A percentile compares a stretch with the other conserved stretches of the same genome.
These are phyloP conservation scores for Scytalidium lignicola DNA, from an alignment of 2,329 filamentous ascomycete genomes.

Conservation along the genomic window DNA sequence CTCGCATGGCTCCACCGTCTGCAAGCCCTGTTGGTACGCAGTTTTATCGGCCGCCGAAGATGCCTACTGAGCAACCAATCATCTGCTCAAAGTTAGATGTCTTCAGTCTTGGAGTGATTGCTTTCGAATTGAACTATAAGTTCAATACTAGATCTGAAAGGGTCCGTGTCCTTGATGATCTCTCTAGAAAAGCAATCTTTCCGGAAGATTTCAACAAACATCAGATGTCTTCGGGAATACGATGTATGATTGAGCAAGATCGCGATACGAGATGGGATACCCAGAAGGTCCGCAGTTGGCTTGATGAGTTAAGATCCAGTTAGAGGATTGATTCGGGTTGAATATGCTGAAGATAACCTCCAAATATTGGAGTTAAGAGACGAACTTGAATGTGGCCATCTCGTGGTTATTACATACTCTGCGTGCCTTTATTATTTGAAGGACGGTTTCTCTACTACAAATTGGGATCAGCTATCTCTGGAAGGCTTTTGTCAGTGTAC, in stretches of 20 bases:
- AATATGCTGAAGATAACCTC: no score
- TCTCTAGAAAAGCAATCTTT: constrained; percentile 22
- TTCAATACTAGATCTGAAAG: constrained; percentile 48
- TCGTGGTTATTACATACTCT: no score
- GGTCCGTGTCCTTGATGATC: constrained; percentile 33
- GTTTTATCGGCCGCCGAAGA: constrained; percentile 49
- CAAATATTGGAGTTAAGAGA: no score
- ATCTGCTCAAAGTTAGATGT: constrained; percentile 52
- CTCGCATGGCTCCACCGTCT: constrained; percentile 15
- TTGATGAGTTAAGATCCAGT: no score
- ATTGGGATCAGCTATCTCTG: no score
- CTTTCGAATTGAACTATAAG: constrained; percentile 54
- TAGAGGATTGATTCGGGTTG: no score
- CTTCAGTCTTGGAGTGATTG: constrained; percentile 56
- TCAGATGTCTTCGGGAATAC: constrained; percentile 19
- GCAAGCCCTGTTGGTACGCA: constrained; percentile 52
- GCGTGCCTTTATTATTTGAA: no score
- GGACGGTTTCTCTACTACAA: no score
- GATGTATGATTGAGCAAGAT: constrained; percentile 10
- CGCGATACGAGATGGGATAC: constrained; percentile 2
- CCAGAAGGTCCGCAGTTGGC: constrained; percentile 1
- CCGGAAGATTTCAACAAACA: constrained; percentile 19
- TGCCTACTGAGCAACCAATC: constrained; percentile 9
- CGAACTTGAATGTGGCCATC: no score
- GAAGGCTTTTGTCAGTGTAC: no score